Conservation (phyloP, 2,329 filamentous ascomycete genomes). For the Albifimbria verrucaria region DNA sequence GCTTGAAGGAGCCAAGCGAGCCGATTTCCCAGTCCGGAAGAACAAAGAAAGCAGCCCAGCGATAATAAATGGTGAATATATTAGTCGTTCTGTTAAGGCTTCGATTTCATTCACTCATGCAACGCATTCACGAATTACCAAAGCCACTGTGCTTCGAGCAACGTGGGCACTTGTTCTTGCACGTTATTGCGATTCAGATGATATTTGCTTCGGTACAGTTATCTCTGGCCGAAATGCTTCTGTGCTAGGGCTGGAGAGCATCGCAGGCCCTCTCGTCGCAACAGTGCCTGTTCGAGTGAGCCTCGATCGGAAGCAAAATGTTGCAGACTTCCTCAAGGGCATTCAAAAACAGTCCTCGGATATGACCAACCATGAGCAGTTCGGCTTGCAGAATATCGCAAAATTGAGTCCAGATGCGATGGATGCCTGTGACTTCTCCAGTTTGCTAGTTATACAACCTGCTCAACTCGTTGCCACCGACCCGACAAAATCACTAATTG, state of each 20-base stretch:
- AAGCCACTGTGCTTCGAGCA: slow-evolving; percentile 17
- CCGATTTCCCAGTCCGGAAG: too few species aligned
- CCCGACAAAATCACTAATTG: background rate
- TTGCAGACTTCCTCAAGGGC: slow-evolving; percentile 4
- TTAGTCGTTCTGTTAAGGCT: too few species aligned
- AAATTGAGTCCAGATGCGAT: slow-evolving; percentile 7
- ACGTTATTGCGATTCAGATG: slow-evolving; percentile 12
- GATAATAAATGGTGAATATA: too few species aligned
- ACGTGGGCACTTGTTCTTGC: slow-evolving; percentile 21
- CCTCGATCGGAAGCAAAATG: background rate
- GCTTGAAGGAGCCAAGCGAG: too few species aligned
- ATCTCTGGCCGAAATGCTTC: slow-evolving; percentile 24
- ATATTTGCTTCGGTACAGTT: slow-evolving; percentile 22
- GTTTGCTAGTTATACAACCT: slow-evolving; percentile 18
- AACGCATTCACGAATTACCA: slow-evolving; percentile 8
- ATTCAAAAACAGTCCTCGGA: slow-evolving; percentile 13
- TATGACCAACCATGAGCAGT: slow-evolving; percentile 15
- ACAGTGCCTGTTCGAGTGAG: slow-evolving; percentile 24
- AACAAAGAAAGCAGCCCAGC: too few species aligned
- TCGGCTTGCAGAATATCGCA: slow-evolving; percentile 18
- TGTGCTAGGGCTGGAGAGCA: slow-evolving; percentile 19
- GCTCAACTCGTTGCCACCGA: background rate
- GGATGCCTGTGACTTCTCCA: slow-evolving; percentile 21
- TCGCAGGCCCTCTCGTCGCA: slow-evolving; percentile 25
- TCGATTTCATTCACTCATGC: too few species aligned